Evolutionary conservation across 129 eudicot genomes (phyloP).

Genomic region (Pulicaria dysenterica): DNA sequence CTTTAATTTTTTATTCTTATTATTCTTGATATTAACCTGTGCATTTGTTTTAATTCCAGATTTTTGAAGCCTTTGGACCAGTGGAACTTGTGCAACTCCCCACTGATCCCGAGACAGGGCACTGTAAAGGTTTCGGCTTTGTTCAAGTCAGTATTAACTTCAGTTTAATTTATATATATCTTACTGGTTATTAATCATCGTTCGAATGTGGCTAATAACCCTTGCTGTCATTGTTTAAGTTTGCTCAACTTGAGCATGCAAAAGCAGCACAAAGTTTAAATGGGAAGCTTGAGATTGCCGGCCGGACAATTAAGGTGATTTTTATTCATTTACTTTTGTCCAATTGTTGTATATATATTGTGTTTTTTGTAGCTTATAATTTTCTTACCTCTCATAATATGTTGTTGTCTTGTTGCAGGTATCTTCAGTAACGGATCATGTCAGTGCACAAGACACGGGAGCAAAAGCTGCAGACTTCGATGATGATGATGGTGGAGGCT

Average conservation of each 20-base stretch:
- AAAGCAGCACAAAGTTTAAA: conserved; percentile 88
- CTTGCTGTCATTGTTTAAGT: conserved; percentile 30
- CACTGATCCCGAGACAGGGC: conserved; percentile 82
- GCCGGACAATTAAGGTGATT: conserved; percentile 79
- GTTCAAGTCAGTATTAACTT: conserved; percentile 63
- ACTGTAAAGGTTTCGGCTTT: conserved; percentile 95
- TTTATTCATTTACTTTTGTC: neutral
- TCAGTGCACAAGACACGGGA: conserved; percentile 84
- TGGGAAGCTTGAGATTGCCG: conserved; percentile 87
- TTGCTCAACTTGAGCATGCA: conserved; percentile 83
- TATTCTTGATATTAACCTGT: neutral
- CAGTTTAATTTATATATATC: neutral
- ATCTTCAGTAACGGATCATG: conserved; percentile 79
- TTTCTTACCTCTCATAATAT: neutral
- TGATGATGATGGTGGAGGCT: conserved; percentile 59
- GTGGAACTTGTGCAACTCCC: conserved; percentile 95
- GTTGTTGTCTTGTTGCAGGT: conserved; percentile 13
- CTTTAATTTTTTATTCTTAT: neutral
- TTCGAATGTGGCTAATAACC: neutral
- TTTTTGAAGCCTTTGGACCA: conserved; percentile 92
- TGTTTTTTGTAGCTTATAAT: neutral
- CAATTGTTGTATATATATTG: neutral
- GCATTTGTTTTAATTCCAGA: conserved; percentile 32
- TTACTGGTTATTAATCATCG: neutral
- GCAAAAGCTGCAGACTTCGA: conserved; percentile 96